Base-by-base conservation (phyloP, 139 green algal genomes). In the Micromonas commoda region DNA sequence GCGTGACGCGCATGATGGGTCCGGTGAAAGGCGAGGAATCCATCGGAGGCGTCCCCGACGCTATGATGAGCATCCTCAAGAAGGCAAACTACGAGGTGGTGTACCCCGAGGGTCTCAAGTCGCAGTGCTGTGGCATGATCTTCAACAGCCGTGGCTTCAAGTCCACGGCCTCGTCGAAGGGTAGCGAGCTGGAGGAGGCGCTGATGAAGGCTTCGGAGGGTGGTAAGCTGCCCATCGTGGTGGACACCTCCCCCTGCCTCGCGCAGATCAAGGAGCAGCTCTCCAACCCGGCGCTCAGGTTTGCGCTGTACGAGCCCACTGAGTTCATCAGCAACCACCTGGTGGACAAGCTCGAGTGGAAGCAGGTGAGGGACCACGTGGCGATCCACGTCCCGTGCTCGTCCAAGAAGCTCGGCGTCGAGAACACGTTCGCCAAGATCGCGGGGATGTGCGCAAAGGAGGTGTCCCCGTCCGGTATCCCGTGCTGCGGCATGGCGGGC, bases 351-450 rank as follows among this genome's bases (percentile, higher is more conserved):
- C 90, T 98, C 68, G 94, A 98, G 81, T 98, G 91, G 77, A 87
- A 78, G 35, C 90, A 96, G 86, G 68, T 64, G 70, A 80, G 78
- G 88, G 90, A 96, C 57, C 88, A 45, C 63, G 86, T 98, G 28
- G 92, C 94, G 37, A 82, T 98, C 24, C 94, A 98, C 82, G 93
- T 98, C 73, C 94, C 94, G 67, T 98, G 94, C 90, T 95, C 89
- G 35, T 95, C 89, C 80, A 98, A 98, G 89, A 97, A 98, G 89
- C 95, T 98, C 90, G 94, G 94, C 82, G 92, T 97, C 64, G 90
- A 96, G 86, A 85, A 90, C 45, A 82, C 86, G 5, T 96, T 97
- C 84, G 81, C 84, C 73, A 91, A 94, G 84, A 76, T 98, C 28
- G 94, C 92, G 4, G 80, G 74, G 35, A 85, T 91, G 76, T 97